Percentiles rank a stretch among this genome's conserved stretches.
These are phyloP conservation scores for Paramyrothecium roridum DNA, from an alignment of 2,329 filamentous ascomycete species.

Conservation along the genomic window DNA sequence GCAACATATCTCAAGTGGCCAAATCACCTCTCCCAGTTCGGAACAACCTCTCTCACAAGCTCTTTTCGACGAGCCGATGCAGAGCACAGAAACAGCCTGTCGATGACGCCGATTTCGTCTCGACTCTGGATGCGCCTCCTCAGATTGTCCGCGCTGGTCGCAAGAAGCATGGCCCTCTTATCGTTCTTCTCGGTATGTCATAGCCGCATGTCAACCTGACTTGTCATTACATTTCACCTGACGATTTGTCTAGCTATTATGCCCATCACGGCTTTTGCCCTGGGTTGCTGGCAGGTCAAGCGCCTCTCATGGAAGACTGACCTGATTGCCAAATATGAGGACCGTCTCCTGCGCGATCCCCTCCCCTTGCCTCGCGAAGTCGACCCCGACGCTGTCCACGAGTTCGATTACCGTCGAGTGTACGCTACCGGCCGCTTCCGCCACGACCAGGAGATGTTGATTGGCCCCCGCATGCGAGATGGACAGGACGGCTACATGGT, in stretches of 20 bases:
- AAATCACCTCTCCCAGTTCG: constrained; percentile 9
- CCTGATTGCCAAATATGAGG: constrained; percentile 85
- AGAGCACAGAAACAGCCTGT: constrained; percentile 9
- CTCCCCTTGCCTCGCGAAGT: constrained; percentile 81
- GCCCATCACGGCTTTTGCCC: constrained; percentile 81
- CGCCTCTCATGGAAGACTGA: constrained; percentile 92
- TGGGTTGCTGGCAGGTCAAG: constrained; percentile 95
- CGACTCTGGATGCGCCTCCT: constrained; percentile 82
- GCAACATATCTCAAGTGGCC: constrained; percentile 9
- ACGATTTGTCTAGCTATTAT: constrained; percentile 62
- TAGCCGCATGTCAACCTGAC: background rate
- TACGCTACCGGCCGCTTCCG: constrained; percentile 69
- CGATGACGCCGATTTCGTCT: constrained; percentile 77
- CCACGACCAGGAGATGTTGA: constrained; percentile 94
- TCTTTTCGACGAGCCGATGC: constrained; percentile 10
- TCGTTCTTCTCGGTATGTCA: constrained; percentile 68
- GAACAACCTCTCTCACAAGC: constrained; percentile 5
- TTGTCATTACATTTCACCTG: background rate
- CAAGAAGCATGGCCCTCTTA: constrained; percentile 66
- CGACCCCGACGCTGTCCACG: constrained; percentile 75
- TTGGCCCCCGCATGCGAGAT: constrained; percentile 85
- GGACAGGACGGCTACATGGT: constrained; percentile 90
- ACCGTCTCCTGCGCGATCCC: constrained; percentile 81
- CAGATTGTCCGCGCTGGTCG: constrained; percentile 70
- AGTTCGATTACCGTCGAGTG: constrained; percentile 91